Conservation (phyloP, 1,284 basidiomycete species). For the Trametes pubescens region DNA sequence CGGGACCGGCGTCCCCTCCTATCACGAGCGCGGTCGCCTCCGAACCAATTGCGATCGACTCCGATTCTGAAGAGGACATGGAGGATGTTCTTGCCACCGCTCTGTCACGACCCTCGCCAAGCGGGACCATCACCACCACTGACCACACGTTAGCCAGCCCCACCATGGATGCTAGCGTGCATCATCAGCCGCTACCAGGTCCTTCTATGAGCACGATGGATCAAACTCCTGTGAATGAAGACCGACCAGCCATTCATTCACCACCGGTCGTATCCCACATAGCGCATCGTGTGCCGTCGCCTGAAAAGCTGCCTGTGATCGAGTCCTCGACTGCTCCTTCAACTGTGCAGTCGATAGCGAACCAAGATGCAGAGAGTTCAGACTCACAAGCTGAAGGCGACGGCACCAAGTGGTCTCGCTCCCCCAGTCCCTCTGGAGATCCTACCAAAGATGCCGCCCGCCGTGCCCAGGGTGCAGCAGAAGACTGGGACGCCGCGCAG, state of each 20-base stretch:
- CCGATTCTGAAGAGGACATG: constrained; percentile 36
- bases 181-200: neutral
- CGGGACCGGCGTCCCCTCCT: neutral
- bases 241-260: neutral
- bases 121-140: neutral
- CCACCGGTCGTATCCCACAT: neutral
- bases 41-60: constrained; percentile 8
- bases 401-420: constrained; percentile 59
- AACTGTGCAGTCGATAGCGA: neutral
- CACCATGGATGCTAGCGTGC: constrained; percentile 1
- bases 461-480: constrained; percentile 43
- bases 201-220: neutral
- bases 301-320: neutral
- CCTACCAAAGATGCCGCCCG: constrained; percentile 5
- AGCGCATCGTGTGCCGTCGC: neutral
- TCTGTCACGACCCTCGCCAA: constrained; percentile 50
- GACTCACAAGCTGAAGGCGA: constrained; percentile 22
- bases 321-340: neutral
- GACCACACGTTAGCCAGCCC: constrained; percentile 12
- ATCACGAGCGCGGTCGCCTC: neutral
- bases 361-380: constrained; percentile 12
- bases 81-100: constrained; percentile 54
- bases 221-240: neutral
- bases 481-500: constrained; percentile 70
- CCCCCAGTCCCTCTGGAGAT: constrained; percentile 52